These are phyloP conservation scores for Mrakia hoshinonis DNA, from an alignment of 768 basidiomycete genomes.

Conservation along the genomic window DNA sequence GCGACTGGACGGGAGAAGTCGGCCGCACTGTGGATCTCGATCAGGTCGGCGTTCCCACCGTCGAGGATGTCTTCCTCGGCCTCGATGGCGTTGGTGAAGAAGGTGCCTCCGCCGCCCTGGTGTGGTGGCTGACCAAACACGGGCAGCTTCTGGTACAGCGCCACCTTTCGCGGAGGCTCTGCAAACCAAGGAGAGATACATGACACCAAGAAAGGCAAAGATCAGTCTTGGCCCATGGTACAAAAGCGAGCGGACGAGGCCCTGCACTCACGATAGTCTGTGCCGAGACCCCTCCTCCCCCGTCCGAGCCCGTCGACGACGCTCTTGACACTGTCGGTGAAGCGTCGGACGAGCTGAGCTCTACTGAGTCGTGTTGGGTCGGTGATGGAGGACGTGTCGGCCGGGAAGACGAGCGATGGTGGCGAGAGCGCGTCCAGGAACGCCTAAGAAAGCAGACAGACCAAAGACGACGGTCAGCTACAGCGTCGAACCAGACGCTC, in stretches of 20 bases:
- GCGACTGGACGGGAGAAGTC: neutral
- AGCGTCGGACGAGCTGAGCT: neutral
- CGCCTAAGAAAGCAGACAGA: neutral
- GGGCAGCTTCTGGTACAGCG: conserved; percentile 20
- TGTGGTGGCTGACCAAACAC: conserved; percentile 13
- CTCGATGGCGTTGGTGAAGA: conserved; percentile 13
- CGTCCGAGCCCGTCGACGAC: neutral
- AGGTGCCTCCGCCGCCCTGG: conserved; percentile 10
- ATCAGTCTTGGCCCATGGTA: no score
- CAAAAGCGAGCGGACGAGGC: no score
- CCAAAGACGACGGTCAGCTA: neutral
- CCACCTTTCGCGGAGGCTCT: conserved; percentile 17
- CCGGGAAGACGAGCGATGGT: neutral
- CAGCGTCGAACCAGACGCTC: neutral
- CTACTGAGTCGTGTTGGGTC: neutral
- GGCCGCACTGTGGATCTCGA: neutral
- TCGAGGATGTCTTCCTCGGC: conserved; percentile 5
- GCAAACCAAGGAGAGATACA: neutral
- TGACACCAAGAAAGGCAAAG: neutral
- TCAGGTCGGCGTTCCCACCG: conserved; percentile 5
- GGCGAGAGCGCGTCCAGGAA: conserved; percentile 19
- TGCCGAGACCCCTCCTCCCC: conserved; percentile 10
- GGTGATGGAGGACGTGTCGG: neutral
- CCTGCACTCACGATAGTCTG: conserved; percentile 2
- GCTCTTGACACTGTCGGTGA: neutral